These are phyloP conservation scores for Paramecium octaurelia DNA, from an alignment of 73 alveolate species.

Conservation along the genomic window DNA sequence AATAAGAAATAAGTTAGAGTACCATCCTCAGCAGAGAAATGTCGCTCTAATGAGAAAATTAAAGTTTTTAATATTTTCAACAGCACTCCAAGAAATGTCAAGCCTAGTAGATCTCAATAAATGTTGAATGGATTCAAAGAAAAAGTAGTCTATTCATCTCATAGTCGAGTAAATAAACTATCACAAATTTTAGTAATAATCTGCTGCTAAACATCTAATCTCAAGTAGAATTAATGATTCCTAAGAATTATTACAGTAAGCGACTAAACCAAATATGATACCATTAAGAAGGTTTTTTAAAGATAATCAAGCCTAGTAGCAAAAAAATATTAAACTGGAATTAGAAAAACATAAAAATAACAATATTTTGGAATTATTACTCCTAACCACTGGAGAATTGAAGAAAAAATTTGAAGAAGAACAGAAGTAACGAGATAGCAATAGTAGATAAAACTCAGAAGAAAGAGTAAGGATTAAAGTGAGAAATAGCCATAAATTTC, in stretches of 20 bases:
- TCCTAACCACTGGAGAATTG: constrained; percentile 28
- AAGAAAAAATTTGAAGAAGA: constrained; percentile 14
- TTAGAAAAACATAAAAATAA: neutral
- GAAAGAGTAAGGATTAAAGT: neutral
- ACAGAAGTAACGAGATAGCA: neutral
- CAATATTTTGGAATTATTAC: constrained; percentile 22
- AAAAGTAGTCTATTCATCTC: constrained; percentile 34
- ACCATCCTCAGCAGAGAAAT: neutral
- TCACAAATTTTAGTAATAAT: neutral
- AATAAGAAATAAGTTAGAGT: neutral
- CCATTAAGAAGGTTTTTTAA: neutral
- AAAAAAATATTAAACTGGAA: neutral
- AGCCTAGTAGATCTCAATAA: neutral
- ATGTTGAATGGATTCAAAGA: neutral
- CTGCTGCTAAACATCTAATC: neutral
- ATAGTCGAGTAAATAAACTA: neutral
- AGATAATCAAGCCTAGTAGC: neutral
- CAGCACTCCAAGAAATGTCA: neutral
- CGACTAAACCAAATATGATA: neutral
- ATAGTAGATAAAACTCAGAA: neutral
- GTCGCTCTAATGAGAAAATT: neutral
- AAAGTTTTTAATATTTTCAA: constrained; percentile 18
- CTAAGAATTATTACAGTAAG: neutral
- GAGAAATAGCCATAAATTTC: neutral
- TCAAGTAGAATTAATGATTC: neutral